phyloP scores from a whole-genome alignment of 2,329 filamentous ascomycete species.

The Elsinoe necatrix region DNA sequence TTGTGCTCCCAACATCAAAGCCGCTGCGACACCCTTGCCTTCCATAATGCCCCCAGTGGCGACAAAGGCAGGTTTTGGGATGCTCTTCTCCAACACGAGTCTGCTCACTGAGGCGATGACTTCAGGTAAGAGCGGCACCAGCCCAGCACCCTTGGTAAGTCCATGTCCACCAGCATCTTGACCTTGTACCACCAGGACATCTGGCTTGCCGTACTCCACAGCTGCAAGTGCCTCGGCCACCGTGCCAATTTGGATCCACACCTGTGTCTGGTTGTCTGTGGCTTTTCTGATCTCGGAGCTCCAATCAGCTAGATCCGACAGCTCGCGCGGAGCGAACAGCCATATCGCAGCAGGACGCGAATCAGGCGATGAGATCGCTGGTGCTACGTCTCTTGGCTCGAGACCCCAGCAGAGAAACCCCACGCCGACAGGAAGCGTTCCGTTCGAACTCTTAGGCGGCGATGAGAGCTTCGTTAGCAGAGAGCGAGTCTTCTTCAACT shows the following conservation, averaged over 20 bases:
- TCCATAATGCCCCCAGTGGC: constrained; percentile 52
- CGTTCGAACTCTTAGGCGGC: constrained; percentile 10
- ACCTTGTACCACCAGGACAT: constrained; percentile 55
- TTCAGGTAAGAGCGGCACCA: constrained; percentile 52
- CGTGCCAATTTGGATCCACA: constrained; percentile 56
- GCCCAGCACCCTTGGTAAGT: constrained; percentile 44
- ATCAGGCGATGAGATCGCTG: constrained; percentile 38
- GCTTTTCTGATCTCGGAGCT: constrained; percentile 25
- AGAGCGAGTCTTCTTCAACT: constrained; percentile 23
- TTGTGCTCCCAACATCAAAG: constrained; percentile 43
- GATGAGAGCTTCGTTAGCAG: constrained; percentile 19
- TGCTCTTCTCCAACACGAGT: constrained; percentile 1
- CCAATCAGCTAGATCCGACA: constrained; percentile 32
- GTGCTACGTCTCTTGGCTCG: constrained; percentile 38
- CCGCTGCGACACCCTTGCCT: constrained; percentile 45
- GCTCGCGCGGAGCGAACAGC: constrained; percentile 53
- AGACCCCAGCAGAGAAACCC: constrained; percentile 51
- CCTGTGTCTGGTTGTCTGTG: constrained; percentile 32
- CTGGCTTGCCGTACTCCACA: constrained; percentile 38
- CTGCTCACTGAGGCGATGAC: constrained; percentile 39
- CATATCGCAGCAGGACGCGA: constrained; percentile 51
- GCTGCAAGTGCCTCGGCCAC: constrained; percentile 48
- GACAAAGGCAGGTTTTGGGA: constrained; percentile 31
- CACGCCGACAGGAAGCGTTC: constrained; percentile 46
- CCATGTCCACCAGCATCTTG: constrained; percentile 59